Base-by-base conservation (phyloP, 75 land plant species). In the Azolla pinnata region DNA sequence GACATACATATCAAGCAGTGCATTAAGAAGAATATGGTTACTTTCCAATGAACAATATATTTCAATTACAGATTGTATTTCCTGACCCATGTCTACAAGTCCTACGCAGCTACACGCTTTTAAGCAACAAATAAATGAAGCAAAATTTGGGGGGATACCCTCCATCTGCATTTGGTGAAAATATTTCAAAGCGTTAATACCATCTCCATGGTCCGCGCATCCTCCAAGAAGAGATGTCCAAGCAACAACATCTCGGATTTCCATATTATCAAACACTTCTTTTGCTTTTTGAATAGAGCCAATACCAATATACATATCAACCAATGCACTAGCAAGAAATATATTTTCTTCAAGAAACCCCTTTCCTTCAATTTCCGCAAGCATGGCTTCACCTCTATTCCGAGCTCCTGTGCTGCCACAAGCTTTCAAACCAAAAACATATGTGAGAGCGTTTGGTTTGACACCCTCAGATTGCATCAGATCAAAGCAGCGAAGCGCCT, bases 1-100 rank as follows among this genome's bases (percentile, higher is more conserved):
- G 8, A 73, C 29, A 32, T 83, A 83, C 87, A 83, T 79, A 70
- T 69, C 76, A 35, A 83, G 69, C 18, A 83, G 69, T 24, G 63
- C 42, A 63, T 81, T 79, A 0, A 44, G 48, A 2, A 77, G 76
- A 74, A 76, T 75, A 48, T 18, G 45, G 56, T 40, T 74, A n/a
- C 31, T 50, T 47, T 67, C 73, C 14, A 23, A 18, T 49, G 67
- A 72, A 40, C 78, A 52, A 45, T 40, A 31, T 54, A 64, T 76
- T 29, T 76, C 42, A 48, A 73, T 73, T 33, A 69, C 60, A 0
- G 66, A 76, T 69, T 79, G 86, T 64, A 79, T 35, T 20, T 57
- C 76, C 61, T 69, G 31, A 1, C 72, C 79, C 21, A 67, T 14
- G 1, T 12, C 27, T 5, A 75, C 33, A 33, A 62, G 52, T 19